A percentile compares a stretch with the other conserved stretches of the same genome.
phyloP scores from a whole-genome alignment of 257 asterid species.

The Solanum neorickii region DNA sequence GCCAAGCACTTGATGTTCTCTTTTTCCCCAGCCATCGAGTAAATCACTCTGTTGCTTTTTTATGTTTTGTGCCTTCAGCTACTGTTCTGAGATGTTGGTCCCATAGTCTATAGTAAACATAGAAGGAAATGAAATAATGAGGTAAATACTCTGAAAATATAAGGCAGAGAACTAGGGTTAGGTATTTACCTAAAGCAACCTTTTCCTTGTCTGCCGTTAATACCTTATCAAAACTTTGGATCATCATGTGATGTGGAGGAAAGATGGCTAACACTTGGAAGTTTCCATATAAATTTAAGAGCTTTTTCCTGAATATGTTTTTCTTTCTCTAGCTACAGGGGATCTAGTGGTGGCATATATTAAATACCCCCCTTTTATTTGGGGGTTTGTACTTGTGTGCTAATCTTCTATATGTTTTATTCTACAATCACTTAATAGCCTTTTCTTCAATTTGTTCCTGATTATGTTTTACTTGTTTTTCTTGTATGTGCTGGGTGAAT shows the following conservation, averaged over 20 bases:
- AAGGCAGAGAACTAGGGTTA: not conserved
- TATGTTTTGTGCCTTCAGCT: not conserved
- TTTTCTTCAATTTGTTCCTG: not conserved
- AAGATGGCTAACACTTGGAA: not conserved
- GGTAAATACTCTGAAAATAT: not conserved
- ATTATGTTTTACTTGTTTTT: not conserved
- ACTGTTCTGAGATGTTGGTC: not conserved
- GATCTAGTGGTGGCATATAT: not conserved
- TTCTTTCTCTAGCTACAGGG: not conserved
- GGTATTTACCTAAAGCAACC: not conserved
- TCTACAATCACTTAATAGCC: not conserved
- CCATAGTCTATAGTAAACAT: not conserved
- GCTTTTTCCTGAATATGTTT: not conserved
- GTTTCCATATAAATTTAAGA: not conserved
- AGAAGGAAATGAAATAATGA: not conserved
- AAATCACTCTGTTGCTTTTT: not conserved
- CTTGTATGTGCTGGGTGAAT: conserved; percentile 10
- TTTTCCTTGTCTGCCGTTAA: not conserved
- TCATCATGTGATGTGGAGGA: not conserved
- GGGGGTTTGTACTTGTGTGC: not conserved
- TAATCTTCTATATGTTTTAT: not conserved
- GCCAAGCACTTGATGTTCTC: not conserved
- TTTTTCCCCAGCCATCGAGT: not conserved
- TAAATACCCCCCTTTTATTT: not conserved
- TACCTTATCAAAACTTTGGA: not conserved